phyloP scores from a whole-genome alignment of 352 stramenopile species.

The Pythium biforme region DNA sequence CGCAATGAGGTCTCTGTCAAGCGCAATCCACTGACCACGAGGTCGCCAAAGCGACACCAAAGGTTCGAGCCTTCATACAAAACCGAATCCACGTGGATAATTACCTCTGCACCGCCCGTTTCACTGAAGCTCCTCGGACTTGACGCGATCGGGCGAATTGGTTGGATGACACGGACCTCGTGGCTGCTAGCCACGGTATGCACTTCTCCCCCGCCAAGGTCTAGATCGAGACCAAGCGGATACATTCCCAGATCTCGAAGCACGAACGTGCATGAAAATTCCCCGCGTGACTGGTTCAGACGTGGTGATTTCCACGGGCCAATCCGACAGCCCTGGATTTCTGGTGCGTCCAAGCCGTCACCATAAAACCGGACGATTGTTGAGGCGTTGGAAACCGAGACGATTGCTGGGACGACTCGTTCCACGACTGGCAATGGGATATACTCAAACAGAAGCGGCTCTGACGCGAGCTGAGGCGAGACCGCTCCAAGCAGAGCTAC shows the following conservation, averaged over 20 bases:
- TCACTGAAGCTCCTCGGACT: slow-evolving; percentile 42
- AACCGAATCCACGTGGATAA: slow-evolving; percentile 25
- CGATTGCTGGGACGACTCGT: background rate
- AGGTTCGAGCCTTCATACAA: slow-evolving; percentile 15
- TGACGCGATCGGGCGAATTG: background rate
- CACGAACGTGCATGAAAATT: slow-evolving; percentile 8
- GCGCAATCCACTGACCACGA: slow-evolving; percentile 1
- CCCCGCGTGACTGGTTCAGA: background rate
- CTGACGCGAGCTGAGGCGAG: background rate
- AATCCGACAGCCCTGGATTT: slow-evolving; percentile 10
- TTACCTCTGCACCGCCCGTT: slow-evolving; percentile 33
- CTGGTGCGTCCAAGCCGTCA: background rate
- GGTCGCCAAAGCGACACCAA: slow-evolving; percentile 20
- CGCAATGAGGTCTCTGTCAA: slow-evolving; percentile 9
- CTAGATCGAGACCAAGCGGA: slow-evolving; percentile 10
- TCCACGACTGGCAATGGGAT: background rate
- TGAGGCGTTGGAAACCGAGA: slow-evolving; percentile 3
- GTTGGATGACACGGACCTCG: slow-evolving; percentile 7
- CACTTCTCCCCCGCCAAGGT: background rate
- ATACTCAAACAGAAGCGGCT: slow-evolving; percentile 10
- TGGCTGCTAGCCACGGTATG: background rate
- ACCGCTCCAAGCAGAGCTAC: slow-evolving; percentile 7
- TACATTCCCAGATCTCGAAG: background rate
- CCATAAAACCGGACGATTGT: slow-evolving; percentile 10
- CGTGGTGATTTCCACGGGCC: background rate